Evolutionary conservation across 441 rosid genomes (phyloP).

Genomic region (Gossypium schwendimanii): DNA sequence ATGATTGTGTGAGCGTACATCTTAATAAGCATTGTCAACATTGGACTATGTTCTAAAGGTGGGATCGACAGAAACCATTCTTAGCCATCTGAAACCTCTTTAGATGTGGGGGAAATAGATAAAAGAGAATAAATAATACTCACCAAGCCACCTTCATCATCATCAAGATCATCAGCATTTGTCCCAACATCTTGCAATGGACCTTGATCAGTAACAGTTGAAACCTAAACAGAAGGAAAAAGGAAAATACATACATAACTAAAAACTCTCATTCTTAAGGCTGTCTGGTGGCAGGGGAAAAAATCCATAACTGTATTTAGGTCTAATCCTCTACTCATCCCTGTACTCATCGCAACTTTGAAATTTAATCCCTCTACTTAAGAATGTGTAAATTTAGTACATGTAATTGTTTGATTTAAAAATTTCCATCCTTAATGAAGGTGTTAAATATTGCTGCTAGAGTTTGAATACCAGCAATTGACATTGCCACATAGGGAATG

Average conservation of each 20-base stretch:
- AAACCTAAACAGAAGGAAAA: conserved; percentile 44
- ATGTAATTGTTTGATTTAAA: too few species aligned
- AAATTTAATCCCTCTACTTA: too few species aligned
- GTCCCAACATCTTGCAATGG: conserved; percentile 60
- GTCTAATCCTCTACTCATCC: too few species aligned
- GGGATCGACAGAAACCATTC: background rate
- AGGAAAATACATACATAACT: conserved; percentile 3
- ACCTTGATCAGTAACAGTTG: conserved; percentile 87
- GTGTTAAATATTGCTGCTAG: too few species aligned
- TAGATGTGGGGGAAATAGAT: background rate
- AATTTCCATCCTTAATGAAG: too few species aligned
- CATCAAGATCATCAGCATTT: conserved; percentile 85
- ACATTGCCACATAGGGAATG: too few species aligned
- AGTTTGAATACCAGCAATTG: too few species aligned
- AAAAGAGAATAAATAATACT: conserved; percentile 22
- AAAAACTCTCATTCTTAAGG: background rate
- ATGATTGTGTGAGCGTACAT: background rate
- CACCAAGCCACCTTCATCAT: conserved; percentile 95
- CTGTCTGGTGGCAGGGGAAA: background rate
- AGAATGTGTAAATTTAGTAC: too few species aligned
- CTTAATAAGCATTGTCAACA: background rate
- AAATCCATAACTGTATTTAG: background rate
- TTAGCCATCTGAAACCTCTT: background rate
- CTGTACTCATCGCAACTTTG: too few species aligned
- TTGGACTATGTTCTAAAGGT: background rate